A percentile compares a stretch with the other conserved stretches of the same genome.
Conservation (phyloP, 2,329 filamentous ascomycete species). For the Lasiodiplodia theobromae region DNA sequence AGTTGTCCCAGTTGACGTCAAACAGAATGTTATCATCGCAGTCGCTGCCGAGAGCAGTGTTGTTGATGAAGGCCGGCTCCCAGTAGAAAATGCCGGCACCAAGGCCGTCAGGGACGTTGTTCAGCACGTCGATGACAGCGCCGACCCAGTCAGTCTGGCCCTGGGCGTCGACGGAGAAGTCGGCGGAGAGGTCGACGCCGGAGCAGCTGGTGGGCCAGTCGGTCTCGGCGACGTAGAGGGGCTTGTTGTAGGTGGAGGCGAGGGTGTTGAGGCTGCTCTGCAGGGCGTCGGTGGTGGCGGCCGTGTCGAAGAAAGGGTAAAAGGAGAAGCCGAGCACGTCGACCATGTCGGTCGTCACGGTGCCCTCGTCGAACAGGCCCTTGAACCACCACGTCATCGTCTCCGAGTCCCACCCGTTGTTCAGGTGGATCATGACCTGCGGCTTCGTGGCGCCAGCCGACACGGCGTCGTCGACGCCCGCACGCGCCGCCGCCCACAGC, state of each 20-base stretch:
- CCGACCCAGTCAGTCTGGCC: conserved; percentile 70
- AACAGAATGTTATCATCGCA: conserved; percentile 18
- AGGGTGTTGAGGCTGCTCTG: conserved; percentile 65
- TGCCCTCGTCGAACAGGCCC: conserved; percentile 61
- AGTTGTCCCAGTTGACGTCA: conserved; percentile 70
- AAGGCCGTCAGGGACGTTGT: conserved; percentile 58
- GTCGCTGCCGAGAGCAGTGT: conserved; percentile 66
- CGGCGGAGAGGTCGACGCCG: conserved; percentile 57
- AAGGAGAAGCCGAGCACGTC: conserved; percentile 77
- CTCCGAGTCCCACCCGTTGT: conserved; percentile 77
- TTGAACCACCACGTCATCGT: conserved; percentile 66
- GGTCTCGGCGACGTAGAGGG: conserved; percentile 72
- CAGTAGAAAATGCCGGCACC: conserved; percentile 71
- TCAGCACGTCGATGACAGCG: conserved; percentile 64
- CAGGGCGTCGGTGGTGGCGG: conserved; percentile 66
- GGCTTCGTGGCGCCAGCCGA: conserved; percentile 59
- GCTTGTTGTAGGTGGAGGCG: conserved; percentile 68
- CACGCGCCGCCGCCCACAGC: conserved; percentile 69
- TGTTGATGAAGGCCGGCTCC: conserved; percentile 76
- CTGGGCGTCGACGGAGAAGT: conserved; percentile 67
- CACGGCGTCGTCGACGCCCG: conserved; percentile 69
- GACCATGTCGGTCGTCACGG: conserved; percentile 63
- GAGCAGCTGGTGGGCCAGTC: conserved; percentile 72
- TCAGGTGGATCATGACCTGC: conserved; percentile 76
- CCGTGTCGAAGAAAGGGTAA: conserved; percentile 73